Conservation (phyloP, 495 filamentous ascomycete genomes). For the Antarctomyces pellizariae region DNA sequence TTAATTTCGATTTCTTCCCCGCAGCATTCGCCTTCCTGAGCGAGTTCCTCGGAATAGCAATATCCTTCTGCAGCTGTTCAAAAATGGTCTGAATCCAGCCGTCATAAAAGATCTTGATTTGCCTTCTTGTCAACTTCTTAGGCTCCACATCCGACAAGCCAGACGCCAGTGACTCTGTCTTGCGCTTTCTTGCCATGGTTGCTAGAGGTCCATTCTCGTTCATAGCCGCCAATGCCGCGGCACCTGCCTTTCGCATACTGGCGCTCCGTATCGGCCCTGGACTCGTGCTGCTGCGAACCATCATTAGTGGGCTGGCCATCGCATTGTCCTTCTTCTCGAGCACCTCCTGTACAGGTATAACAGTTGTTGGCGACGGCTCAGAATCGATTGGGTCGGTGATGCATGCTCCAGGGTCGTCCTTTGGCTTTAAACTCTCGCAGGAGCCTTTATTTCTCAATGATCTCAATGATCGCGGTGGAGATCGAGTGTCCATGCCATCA, state of each 20-base stretch:
- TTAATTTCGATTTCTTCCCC: constrained; percentile 32
- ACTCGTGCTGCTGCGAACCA: constrained; percentile 5
- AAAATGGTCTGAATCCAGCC: constrained; percentile 61
- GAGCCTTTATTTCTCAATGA: constrained; percentile 35
- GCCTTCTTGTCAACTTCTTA: constrained; percentile 45
- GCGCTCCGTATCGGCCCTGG: constrained; percentile 9
- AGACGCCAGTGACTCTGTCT: constrained; percentile 34
- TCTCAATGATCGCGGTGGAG: constrained; percentile 13
- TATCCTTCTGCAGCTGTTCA: constrained; percentile 55
- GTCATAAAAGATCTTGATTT: constrained; percentile 79
- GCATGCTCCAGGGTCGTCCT: constrained; percentile 11
- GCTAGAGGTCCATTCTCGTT: constrained; percentile 3
- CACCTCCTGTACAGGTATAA: background rate
- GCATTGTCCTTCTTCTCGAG: constrained; percentile 3
- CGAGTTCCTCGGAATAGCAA: constrained; percentile 57
- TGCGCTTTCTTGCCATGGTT: constrained; percentile 20
- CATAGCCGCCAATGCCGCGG: constrained; percentile 4
- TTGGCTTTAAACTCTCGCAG: constrained; percentile 34
- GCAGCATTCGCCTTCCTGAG: constrained; percentile 62
- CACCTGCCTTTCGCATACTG: constrained; percentile 2
- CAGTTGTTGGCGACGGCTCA: background rate
- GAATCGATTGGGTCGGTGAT: constrained; percentile 1
- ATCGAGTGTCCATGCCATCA: too few species aligned
- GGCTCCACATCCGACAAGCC: constrained; percentile 22
- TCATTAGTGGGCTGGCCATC: constrained; percentile 10